These are phyloP conservation scores for Monsonia emarginata DNA, from an alignment of 441 rosid genomes.

Conservation along the genomic window DNA sequence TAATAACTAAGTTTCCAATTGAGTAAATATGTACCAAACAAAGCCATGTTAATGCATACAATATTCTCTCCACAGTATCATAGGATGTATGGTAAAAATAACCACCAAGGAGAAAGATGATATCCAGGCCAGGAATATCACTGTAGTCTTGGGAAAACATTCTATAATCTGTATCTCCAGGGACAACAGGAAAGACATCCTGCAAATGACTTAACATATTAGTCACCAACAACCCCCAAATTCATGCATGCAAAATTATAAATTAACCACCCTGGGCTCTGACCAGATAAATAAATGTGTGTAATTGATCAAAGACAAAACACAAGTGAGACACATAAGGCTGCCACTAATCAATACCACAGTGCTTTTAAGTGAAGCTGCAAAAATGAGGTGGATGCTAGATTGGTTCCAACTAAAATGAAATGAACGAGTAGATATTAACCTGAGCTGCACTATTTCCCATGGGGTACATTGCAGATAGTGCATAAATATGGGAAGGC, in stretches of 20 bases:
- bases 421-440: conserved; percentile 16
- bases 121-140: conserved; percentile 88
- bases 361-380: not conserved
- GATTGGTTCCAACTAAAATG: conserved; percentile 2
- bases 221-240: not conserved
- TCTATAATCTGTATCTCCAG: conserved; percentile 96
- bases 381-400: conserved; percentile 11
- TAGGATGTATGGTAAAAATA: conserved; percentile 92
- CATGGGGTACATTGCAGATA: conserved; percentile 88
- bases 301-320: not conserved
- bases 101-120: conserved; percentile 92
- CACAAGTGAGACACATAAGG: too few relatives aligned
- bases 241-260: not conserved
- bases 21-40: conserved; percentile 45
- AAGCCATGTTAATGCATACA: conserved; percentile 66
- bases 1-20: conserved; percentile 15
- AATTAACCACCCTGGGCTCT: not conserved
- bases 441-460: conserved; percentile 99
- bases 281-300: not conserved
- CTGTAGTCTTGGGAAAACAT: conserved; percentile 88
- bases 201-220: conserved; percentile 23
- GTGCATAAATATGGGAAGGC: conserved; percentile 77
- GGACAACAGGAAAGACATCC: conserved; percentile 86
- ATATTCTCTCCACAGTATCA: conserved; percentile 89
- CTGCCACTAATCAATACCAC: not conserved